Percentiles rank a stretch among this genome's conserved stretches.
These are phyloP conservation scores for Sugiyamaella boreocaroliniensis DNA, from an alignment of 805 yeast genomes.

Conservation along the genomic window DNA sequence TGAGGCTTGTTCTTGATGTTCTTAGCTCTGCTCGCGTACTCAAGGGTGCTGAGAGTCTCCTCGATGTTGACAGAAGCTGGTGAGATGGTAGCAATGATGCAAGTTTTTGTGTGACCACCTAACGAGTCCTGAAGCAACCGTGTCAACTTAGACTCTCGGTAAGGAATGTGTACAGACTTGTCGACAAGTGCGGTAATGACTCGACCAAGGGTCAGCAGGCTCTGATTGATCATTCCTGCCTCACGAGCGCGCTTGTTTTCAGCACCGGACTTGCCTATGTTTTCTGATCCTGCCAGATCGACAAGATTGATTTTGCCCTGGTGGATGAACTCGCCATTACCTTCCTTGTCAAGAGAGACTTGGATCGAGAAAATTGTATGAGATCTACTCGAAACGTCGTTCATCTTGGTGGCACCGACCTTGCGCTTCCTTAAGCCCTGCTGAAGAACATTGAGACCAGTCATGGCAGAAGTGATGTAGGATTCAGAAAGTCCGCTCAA, in stretches of 20 bases:
- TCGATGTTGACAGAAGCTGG: conserved; percentile 73
- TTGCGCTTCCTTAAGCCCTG: conserved; percentile 58
- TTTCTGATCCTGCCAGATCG: conserved; percentile 94
- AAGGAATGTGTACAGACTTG: conserved; percentile 67
- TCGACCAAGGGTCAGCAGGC: conserved; percentile 78
- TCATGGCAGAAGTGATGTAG: conserved; percentile 42
- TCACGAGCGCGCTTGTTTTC: conserved; percentile 79
- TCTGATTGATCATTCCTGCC: conserved; percentile 89
- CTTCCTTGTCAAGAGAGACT: conserved; percentile 45
- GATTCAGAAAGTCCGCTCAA: conserved; percentile 55
- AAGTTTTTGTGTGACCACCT: conserved; percentile 85
- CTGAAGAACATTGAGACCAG: conserved; percentile 46
- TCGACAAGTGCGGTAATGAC: conserved; percentile 74
- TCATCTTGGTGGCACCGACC: conserved; percentile 73
- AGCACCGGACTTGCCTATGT: conserved; percentile 82
- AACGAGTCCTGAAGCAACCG: conserved; percentile 72
- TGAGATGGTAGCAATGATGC: conserved; percentile 79
- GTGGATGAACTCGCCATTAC: conserved; percentile 43
- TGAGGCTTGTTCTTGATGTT: conserved; percentile 70
- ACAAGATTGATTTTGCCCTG: conserved; percentile 64
- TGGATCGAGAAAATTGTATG: conserved; percentile 67
- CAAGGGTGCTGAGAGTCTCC: conserved; percentile 78
- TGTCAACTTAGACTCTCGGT: conserved; percentile 76
- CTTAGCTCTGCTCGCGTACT: conserved; percentile 83
- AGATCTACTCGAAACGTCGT: conserved; percentile 70